Conservation (phyloP, 2,329 filamentous ascomycete species). For the Macrophomina tecta region DNA sequence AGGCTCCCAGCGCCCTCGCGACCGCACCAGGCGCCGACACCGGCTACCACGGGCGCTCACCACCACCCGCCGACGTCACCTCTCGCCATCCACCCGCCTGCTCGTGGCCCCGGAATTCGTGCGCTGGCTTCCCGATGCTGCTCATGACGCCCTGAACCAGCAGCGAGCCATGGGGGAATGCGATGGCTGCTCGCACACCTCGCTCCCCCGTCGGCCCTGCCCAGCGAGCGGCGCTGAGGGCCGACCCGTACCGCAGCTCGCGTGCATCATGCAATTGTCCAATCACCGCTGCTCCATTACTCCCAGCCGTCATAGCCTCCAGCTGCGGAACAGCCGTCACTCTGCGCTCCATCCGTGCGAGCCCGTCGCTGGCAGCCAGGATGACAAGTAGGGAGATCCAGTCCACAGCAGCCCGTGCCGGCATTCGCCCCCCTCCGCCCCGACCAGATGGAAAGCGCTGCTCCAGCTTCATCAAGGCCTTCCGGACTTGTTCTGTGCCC, state of each 20-base stretch:
- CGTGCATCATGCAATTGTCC: neutral
- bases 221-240: neutral
- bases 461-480: neutral
- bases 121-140: neutral
- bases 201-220: neutral
- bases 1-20: neutral
- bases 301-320: neutral
- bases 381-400: constrained; percentile 2
- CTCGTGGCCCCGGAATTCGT: neutral
- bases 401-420: neutral
- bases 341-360: neutral
- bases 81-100: neutral
- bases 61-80: constrained; percentile 5
- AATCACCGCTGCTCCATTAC: constrained; percentile 1
- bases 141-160: neutral
- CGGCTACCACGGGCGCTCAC: neutral
- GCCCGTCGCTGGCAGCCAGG: neutral
- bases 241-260: constrained; percentile 18
- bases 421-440: neutral
- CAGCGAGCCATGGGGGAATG: too few species aligned
- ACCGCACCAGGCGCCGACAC: neutral
- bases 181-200: neutral
- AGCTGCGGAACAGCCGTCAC: neutral
- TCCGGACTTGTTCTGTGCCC: constrained; percentile 1
- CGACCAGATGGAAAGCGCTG: neutral